Percentiles rank a stretch among this genome's conserved stretches.
Conservation (phyloP, 2,329 filamentous ascomycete genomes). For the Stagonosporopsis vannaccii region DNA sequence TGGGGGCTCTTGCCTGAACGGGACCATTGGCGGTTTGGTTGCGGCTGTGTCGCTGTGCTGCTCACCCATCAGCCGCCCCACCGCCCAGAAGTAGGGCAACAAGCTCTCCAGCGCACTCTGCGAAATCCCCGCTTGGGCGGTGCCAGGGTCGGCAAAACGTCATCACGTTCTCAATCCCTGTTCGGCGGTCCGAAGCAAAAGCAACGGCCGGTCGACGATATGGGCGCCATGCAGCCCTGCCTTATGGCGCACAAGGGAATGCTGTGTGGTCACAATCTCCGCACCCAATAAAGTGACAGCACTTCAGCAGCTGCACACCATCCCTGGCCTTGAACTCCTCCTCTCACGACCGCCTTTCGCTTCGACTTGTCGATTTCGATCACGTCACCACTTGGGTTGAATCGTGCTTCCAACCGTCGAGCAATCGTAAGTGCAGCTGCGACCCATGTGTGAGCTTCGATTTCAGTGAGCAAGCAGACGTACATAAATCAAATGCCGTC, state of each 20-base stretch:
- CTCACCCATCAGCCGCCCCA: conserved; percentile 36
- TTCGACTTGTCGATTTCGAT: background rate
- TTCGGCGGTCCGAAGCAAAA: conserved; percentile 11
- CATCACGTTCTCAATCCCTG: conserved; percentile 12
- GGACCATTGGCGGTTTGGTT: conserved; percentile 32
- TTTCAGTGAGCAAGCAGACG: background rate
- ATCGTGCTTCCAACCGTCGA: background rate
- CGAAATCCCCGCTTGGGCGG: conserved; percentile 21
- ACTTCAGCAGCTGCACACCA: conserved; percentile 21
- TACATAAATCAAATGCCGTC: background rate
- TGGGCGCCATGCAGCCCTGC: conserved; percentile 19
- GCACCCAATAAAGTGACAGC: conserved; percentile 19
- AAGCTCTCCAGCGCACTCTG: conserved; percentile 25
- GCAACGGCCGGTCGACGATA: conserved; percentile 11
- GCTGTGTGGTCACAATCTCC: conserved; percentile 23
- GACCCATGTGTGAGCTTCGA: background rate
- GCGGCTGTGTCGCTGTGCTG: conserved; percentile 48
- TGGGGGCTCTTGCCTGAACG: conserved; percentile 30
- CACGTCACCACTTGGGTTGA: conserved; percentile 1
- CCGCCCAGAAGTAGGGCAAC: conserved; percentile 32
- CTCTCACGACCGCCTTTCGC: background rate
- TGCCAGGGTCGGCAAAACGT: background rate
- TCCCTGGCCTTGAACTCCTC: conserved; percentile 16
- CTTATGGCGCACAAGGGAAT: conserved; percentile 11
- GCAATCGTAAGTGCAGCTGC: background rate